These are phyloP conservation scores for Apiotrichum mycotoxinovorans DNA, from an alignment of 1,284 basidiomycete species.

Conservation along the genomic window DNA sequence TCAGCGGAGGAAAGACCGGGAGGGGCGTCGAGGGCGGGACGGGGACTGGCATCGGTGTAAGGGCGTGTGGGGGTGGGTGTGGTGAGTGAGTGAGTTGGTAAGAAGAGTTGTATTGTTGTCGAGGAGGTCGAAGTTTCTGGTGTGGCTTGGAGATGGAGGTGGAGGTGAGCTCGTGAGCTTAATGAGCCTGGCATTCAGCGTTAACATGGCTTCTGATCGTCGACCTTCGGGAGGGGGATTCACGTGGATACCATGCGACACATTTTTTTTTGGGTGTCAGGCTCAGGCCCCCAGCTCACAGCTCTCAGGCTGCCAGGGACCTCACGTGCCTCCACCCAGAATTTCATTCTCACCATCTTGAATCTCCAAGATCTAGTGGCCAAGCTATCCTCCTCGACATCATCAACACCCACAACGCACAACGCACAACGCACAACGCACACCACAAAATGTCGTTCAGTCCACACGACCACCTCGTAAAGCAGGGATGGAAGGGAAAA, in stretches of 20 bases:
- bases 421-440: not conserved
- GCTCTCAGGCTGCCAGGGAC: not conserved
- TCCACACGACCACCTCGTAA: slow-evolving; percentile 69
- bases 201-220: too few relatives aligned
- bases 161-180: too few relatives aligned
- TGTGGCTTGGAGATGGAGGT: too few relatives aligned
- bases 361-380: not conserved
- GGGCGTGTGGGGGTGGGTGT: not conserved
- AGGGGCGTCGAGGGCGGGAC: not conserved
- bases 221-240: too few relatives aligned
- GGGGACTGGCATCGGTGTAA: slow-evolving; percentile 17
- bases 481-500: slow-evolving; percentile 82
- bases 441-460: slow-evolving; percentile 56
- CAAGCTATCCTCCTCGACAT: too few relatives aligned
- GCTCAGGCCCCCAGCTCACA: too few relatives aligned
- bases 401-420: slow-evolving; percentile 1
- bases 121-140: too few relatives aligned
- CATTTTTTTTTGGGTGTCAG: not conserved
- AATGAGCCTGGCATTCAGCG: too few relatives aligned
- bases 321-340: not conserved
- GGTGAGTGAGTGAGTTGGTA: not conserved
- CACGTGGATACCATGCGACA: too few relatives aligned
- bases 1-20: slow-evolving; percentile 12
- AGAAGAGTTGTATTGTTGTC: too few relatives aligned
- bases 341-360: not conserved